A percentile compares a stretch with the other conserved stretches of the same genome.
Conservation (phyloP, 2,329 filamentous ascomycete genomes). For the Chaetomiaceae sp. region DNA sequence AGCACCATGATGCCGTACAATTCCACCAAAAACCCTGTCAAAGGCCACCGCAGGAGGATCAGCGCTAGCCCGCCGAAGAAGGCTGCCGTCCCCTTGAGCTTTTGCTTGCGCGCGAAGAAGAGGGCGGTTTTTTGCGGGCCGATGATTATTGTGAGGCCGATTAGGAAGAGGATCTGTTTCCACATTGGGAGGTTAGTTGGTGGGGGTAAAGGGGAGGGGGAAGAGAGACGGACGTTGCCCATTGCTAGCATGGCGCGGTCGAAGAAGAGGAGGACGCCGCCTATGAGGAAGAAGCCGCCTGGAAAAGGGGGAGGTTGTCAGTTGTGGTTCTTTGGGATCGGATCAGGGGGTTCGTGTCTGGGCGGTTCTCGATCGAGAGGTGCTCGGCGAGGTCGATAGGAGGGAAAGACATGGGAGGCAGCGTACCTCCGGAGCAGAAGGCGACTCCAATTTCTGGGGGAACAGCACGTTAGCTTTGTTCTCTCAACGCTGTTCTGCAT, state of each 20-base stretch:
- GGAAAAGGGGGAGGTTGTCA: constrained; percentile 23
- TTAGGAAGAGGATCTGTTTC: constrained; percentile 89
- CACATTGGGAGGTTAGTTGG: neutral
- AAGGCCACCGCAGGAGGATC: constrained; percentile 85
- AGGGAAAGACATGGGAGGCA: neutral
- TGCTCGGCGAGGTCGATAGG: neutral
- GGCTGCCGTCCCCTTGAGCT: constrained; percentile 83
- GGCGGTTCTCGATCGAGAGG: neutral
- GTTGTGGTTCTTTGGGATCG: constrained; percentile 24
- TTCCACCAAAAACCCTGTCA: constrained; percentile 87
- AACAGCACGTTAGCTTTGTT: constrained; percentile 26
- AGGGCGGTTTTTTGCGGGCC: constrained; percentile 83
- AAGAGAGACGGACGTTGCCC: constrained; percentile 69
- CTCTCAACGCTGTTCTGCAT: constrained; percentile 15
- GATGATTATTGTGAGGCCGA: constrained; percentile 94
- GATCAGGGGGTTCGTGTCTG: neutral
- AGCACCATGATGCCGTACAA: constrained; percentile 88
- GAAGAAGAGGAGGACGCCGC: constrained; percentile 95
- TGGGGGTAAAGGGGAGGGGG: constrained; percentile 11
- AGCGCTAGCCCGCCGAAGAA: constrained; percentile 80
- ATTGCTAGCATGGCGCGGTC: constrained; percentile 97
- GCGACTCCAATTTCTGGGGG: constrained; percentile 86
- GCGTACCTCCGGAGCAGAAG: constrained; percentile 93
- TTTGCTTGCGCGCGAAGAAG: constrained; percentile 93
- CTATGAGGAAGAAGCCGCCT: constrained; percentile 93